Evolutionary conservation across 345 rosid genomes (phyloP).

Genomic region (Limnanthes douglasii): DNA sequence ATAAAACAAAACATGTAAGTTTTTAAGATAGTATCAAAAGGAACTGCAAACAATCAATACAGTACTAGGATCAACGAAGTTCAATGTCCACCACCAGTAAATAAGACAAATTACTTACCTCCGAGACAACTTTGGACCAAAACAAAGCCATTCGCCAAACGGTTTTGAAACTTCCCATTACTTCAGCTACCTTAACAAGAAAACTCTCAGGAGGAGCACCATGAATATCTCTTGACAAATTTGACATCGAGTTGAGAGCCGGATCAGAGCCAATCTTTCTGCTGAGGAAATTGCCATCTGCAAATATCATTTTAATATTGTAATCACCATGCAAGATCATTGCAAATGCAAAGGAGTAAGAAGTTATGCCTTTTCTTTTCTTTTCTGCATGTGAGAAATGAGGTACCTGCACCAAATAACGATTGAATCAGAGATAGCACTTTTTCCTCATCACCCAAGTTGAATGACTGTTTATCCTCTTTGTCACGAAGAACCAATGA

Average conservation of each 20-base stretch:
- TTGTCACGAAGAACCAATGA: slow-evolving; percentile 87
- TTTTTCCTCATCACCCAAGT: slow-evolving; percentile 55
- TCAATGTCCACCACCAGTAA: too few relatives aligned
- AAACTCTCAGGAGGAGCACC: slow-evolving; percentile 75
- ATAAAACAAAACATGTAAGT: too few relatives aligned
- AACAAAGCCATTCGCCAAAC: slow-evolving; percentile 63
- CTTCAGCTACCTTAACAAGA: slow-evolving; percentile 79
- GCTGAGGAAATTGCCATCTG: slow-evolving; percentile 73
- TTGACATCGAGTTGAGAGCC: slow-evolving; percentile 19
- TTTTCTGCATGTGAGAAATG: background rate
- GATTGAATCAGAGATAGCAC: slow-evolving; percentile 31
- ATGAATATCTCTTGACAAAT: slow-evolving; percentile 62
- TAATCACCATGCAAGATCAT: slow-evolving; percentile 44
- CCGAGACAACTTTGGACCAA: slow-evolving; percentile 72
- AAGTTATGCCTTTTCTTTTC: too few relatives aligned
- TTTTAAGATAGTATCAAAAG: too few relatives aligned
- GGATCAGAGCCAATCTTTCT: slow-evolving; percentile 41
- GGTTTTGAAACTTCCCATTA: slow-evolving; percentile 77
- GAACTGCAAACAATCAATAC: too few relatives aligned
- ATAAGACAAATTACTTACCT: slow-evolving; percentile 66
- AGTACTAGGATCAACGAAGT: too few relatives aligned
- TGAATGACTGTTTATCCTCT: slow-evolving; percentile 50
- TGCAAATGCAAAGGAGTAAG: slow-evolving; percentile 10
- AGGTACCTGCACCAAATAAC: slow-evolving; percentile 62
- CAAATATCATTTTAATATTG: slow-evolving; percentile 60